Percentiles rank a stretch among this genome's conserved stretches.
Evolutionary conservation across 2,329 filamentous ascomycete genomes (phyloP).

Genomic region (Intubia oerlemansii): DNA sequence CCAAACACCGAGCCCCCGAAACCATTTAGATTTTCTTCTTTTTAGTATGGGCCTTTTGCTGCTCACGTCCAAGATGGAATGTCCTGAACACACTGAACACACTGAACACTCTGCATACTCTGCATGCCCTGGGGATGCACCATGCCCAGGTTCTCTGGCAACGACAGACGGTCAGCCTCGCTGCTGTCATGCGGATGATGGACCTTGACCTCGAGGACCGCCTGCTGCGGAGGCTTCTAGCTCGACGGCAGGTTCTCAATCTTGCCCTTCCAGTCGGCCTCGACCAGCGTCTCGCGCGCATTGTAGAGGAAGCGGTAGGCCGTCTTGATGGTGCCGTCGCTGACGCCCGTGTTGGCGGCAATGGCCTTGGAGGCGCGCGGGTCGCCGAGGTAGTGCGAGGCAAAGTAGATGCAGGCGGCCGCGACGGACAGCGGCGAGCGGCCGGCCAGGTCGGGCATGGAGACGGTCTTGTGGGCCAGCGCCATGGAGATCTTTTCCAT

Average conservation of each 20-base stretch:
- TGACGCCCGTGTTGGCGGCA: slow-evolving; percentile 65
- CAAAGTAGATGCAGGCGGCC: slow-evolving; percentile 92
- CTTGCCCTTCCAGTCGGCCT: slow-evolving; percentile 26
- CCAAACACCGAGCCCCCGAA: no score
- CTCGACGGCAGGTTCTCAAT: slow-evolving; percentile 46
- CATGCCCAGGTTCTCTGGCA: no score
- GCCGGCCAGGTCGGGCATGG: slow-evolving; percentile 65
- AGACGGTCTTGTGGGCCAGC: slow-evolving; percentile 57
- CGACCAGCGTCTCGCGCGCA: slow-evolving; percentile 41
- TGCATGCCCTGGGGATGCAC: no score
- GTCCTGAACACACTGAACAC: no score
- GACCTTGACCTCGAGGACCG: no score
- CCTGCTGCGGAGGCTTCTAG: no score
- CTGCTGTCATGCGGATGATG: no score
- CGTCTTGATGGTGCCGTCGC: slow-evolving; percentile 89
- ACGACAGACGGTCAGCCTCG: no score
- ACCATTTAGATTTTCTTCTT: no score
- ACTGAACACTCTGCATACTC: no score
- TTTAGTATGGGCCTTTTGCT: no score
- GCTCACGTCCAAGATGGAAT: no score
- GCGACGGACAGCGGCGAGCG: slow-evolving; percentile 87
- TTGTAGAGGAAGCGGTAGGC: slow-evolving; percentile 78
- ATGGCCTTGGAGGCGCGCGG: slow-evolving; percentile 71
- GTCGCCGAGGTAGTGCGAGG: slow-evolving; percentile 67
- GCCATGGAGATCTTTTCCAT: slow-evolving; percentile 63